Conservation (phyloP, 768 basidiomycete species). For the Candolleomyces aberdarensis region DNA sequence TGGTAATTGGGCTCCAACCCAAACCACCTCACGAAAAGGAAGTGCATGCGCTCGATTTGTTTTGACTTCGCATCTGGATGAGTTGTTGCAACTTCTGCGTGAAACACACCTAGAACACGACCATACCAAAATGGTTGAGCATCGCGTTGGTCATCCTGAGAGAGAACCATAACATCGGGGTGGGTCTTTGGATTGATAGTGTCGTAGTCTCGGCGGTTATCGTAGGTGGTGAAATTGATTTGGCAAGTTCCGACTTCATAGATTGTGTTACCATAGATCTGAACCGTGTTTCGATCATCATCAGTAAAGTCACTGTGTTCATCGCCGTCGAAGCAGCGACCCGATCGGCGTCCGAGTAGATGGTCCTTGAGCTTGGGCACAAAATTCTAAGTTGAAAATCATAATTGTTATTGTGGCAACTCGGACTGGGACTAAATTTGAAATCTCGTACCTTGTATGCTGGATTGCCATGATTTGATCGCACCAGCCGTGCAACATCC, state of each 20-base stretch:
- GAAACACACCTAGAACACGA: conserved; percentile 17
- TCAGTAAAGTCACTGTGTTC: conserved; percentile 7
- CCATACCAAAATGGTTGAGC: conserved; percentile 21
- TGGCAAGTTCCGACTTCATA: conserved; percentile 12
- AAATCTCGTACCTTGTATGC: conserved; percentile 16
- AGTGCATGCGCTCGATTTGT: conserved; percentile 20
- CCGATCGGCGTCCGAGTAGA: conserved; percentile 26
- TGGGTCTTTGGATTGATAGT: conserved; percentile 16
- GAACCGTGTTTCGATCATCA: conserved; percentile 3
- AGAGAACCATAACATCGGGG: background rate
- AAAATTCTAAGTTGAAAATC: conserved; percentile 17
- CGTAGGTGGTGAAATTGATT: conserved; percentile 20
- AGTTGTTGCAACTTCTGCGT: conserved; percentile 12
- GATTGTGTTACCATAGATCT: conserved; percentile 8
- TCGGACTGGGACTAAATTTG: background rate
- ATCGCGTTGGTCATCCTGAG: conserved; percentile 1
- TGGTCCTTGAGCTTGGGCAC: conserved; percentile 31
- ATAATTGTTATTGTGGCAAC: background rate
- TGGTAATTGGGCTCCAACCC: conserved; percentile 20
- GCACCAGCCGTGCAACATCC: conserved; percentile 15
- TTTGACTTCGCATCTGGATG: background rate
- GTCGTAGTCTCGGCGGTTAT: conserved; percentile 16
- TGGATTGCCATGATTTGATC: conserved; percentile 10
- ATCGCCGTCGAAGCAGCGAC: conserved; percentile 9
- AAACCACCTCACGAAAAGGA: conserved; percentile 42